Conservation (phyloP, 345 rosid genomes). For the Dovyalis caffra region DNA sequence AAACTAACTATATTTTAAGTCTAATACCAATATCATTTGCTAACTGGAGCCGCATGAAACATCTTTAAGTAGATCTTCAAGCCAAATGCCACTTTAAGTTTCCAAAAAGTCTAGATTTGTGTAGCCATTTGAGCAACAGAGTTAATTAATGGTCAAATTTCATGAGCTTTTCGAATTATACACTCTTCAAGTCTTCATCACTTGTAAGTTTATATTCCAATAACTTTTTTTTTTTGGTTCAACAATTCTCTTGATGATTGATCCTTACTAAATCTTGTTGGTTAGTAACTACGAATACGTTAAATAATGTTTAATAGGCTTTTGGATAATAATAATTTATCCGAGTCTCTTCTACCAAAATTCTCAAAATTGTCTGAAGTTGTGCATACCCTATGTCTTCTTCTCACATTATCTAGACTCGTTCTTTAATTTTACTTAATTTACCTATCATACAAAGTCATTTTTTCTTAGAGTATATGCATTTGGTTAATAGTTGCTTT, state of each 20-base stretch:
- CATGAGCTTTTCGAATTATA: constrained; percentile 63
- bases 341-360: constrained; percentile 67
- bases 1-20: constrained; percentile 73
- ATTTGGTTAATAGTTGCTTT: no score
- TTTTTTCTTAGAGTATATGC: background rate
- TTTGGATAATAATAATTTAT: constrained; percentile 70
- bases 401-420: background rate
- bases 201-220: constrained; percentile 55
- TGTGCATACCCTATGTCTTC: constrained; percentile 67
- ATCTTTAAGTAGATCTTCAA: constrained; percentile 62
- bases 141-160: constrained; percentile 67
- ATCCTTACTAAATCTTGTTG: no score
- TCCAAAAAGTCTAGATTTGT: constrained; percentile 20
- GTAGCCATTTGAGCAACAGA: constrained; percentile 94
- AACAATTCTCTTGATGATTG: no score
- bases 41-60: constrained; percentile 50
- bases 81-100: constrained; percentile 17
- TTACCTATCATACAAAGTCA: no score
- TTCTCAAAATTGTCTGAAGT: constrained; percentile 49
- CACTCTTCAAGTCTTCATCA: constrained; percentile 65
- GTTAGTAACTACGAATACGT: no score
- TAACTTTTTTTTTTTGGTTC: constrained; percentile 11
- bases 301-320: constrained; percentile 47
- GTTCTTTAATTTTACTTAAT: background rate
- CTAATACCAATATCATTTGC: constrained; percentile 71